A percentile compares a stretch with the other conserved stretches of the same genome.
phyloP scores from a whole-genome alignment of 768 basidiomycete species.

The Lactarius deliciosus region DNA sequence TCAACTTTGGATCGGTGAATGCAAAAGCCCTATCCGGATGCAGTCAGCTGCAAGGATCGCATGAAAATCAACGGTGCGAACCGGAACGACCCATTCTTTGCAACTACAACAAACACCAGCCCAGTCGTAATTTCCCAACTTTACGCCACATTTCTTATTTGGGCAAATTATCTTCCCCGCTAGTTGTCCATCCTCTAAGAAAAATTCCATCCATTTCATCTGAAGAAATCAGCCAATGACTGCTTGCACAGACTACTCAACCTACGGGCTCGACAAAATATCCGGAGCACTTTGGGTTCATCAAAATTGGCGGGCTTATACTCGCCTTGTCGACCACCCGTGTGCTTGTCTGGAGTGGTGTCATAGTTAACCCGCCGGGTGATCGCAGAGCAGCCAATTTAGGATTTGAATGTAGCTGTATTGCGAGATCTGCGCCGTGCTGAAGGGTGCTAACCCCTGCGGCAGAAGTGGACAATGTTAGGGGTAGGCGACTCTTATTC shows the following conservation, averaged over 20 bases:
- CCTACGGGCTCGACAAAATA: slow-evolving; percentile 96
- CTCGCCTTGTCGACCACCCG: slow-evolving; percentile 26
- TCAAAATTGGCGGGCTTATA: slow-evolving; percentile 62
- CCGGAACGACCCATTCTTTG: slow-evolving; percentile 89
- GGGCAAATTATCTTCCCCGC: slow-evolving; percentile 92
- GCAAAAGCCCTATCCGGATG: slow-evolving; percentile 48
- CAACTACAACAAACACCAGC: slow-evolving; percentile 91
- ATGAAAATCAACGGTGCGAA: slow-evolving; percentile 40
- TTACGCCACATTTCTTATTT: slow-evolving; percentile 84
- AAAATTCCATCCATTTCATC: slow-evolving; percentile 97
- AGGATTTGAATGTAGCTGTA: slow-evolving; percentile 47
- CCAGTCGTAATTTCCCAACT: slow-evolving; percentile 97
- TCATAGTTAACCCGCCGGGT: slow-evolving; percentile 32
- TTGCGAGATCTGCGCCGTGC: slow-evolving; percentile 42
- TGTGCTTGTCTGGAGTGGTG: slow-evolving; percentile 25
- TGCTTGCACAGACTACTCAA: slow-evolving; percentile 23
- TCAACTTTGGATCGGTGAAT: slow-evolving; percentile 56
- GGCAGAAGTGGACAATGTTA: slow-evolving; percentile 23
- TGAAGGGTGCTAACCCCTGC: slow-evolving; percentile 30
- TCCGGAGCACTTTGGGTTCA: slow-evolving; percentile 86
- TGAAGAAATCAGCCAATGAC: slow-evolving; percentile 17
- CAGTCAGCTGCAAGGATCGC: slow-evolving; percentile 1
- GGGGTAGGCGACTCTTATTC: slow-evolving; percentile 6
- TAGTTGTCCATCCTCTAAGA: slow-evolving; percentile 70
- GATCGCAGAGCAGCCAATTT: slow-evolving; percentile 51